These are phyloP conservation scores for Besnoitia besnoiti DNA, from an alignment of 169 alveolate genomes.

Conservation along the genomic window DNA sequence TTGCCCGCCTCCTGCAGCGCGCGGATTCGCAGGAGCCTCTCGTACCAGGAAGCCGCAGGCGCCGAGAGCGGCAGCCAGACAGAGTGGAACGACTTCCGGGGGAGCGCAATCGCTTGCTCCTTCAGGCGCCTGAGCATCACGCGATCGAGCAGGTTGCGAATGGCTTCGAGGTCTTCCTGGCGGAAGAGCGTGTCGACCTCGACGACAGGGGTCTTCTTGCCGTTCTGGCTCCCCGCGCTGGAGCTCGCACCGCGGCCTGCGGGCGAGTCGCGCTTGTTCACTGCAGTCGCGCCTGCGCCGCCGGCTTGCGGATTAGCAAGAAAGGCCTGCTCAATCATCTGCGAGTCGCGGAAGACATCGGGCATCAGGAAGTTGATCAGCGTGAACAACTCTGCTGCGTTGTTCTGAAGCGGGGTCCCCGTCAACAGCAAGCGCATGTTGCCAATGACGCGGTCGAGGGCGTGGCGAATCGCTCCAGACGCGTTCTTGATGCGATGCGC, in stretches of 20 bases:
- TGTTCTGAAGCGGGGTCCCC: slow-evolving; percentile 97
- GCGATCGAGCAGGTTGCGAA: slow-evolving; percentile 81
- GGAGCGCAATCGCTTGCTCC: slow-evolving; percentile 89
- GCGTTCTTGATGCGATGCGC: slow-evolving; percentile 99
- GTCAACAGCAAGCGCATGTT: slow-evolving; percentile 92
- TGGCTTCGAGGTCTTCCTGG: slow-evolving; percentile 81
- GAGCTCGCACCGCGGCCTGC: slow-evolving; percentile 33
- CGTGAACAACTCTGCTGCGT: slow-evolving; percentile 94
- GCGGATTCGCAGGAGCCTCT: slow-evolving; percentile 35
- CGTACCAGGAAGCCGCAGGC: slow-evolving; percentile 60
- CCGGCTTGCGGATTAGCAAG: slow-evolving; percentile 1
- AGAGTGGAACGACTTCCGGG: slow-evolving; percentile 86
- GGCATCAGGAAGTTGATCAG: slow-evolving; percentile 96
- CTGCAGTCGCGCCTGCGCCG: slow-evolving; percentile 26
- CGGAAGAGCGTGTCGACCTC: slow-evolving; percentile 73
- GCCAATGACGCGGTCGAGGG: slow-evolving; percentile 89
- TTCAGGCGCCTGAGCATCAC: slow-evolving; percentile 88
- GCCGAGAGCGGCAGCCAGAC: slow-evolving; percentile 90
- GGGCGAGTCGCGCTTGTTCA: slow-evolving; percentile 32
- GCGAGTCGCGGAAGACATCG: slow-evolving; percentile 94
- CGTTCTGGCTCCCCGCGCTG: not conserved
- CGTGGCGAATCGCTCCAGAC: slow-evolving; percentile 91
- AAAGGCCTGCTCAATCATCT: slow-evolving; percentile 91
- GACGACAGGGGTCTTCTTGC: slow-evolving; percentile 5
- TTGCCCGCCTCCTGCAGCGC: slow-evolving; percentile 71